Evolutionary conservation across 106 monocot genomes (phyloP).

Genomic region (Cymbidium sinense): DNA sequence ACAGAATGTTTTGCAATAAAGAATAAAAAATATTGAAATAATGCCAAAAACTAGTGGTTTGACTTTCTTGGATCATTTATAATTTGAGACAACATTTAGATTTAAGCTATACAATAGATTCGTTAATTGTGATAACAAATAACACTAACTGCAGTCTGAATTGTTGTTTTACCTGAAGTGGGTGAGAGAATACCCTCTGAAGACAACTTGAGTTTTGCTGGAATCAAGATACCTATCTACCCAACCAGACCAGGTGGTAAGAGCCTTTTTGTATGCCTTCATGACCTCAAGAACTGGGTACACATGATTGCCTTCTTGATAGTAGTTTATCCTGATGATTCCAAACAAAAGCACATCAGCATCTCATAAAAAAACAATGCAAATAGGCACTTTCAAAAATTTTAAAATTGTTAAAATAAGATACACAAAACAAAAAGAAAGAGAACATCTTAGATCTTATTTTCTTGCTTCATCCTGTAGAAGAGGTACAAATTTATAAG

Average conservation of each 20-base stretch:
- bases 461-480: too few species aligned
- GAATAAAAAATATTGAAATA: too few species aligned
- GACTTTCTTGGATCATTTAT: too few species aligned
- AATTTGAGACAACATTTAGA: too few species aligned
- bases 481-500: too few species aligned
- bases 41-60: too few species aligned
- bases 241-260: slow-evolving; percentile 85
- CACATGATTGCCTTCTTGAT: slow-evolving; percentile 85
- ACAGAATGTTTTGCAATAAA: too few species aligned
- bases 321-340: slow-evolving; percentile 60
- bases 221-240: slow-evolving; percentile 71
- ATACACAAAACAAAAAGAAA: too few species aligned
- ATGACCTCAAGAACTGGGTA: slow-evolving; percentile 58
- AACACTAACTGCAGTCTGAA: background rate
- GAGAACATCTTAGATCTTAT: too few species aligned
- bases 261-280: slow-evolving; percentile 78
- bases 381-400: background rate
- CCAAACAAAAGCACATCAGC: slow-evolving; percentile 1
- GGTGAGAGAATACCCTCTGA: slow-evolving; percentile 78
- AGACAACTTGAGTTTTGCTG: slow-evolving; percentile 69
- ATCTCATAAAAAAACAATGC: background rate
- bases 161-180: slow-evolving; percentile 71
- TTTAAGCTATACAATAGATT: too few species aligned
- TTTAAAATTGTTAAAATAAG: too few species aligned
- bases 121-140: background rate